Percentiles rank a stretch among this genome's conserved stretches.
Evolutionary conservation across 371 early-diverging fungal genomes (phyloP).

Genomic region (Polyrhizophydium stewartii): DNA sequence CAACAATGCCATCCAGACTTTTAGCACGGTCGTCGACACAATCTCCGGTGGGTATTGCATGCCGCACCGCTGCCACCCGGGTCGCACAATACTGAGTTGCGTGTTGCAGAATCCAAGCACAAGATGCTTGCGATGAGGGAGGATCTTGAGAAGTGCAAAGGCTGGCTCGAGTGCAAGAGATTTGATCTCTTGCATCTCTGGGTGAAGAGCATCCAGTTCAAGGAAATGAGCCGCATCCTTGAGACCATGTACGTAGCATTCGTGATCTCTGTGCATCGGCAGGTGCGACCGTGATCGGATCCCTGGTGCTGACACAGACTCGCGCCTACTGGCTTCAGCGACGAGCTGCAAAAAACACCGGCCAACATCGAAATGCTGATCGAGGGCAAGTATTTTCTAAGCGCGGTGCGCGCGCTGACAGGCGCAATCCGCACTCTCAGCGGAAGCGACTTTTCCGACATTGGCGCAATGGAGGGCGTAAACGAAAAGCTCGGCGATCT

Average conservation of each 20-base stretch:
- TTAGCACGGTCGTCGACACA: conserved; percentile 82
- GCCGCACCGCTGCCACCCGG: background rate
- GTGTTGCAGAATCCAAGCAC: background rate
- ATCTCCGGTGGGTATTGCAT: conserved; percentile 59
- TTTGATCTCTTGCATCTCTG: conserved; percentile 74
- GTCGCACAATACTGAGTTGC: background rate
- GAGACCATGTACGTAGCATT: conserved; percentile 64
- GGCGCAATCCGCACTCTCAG: conserved; percentile 63
- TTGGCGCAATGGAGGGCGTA: conserved; percentile 81
- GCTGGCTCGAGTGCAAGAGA: conserved; percentile 62
- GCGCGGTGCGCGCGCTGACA: conserved; percentile 69
- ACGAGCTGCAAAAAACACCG: conserved; percentile 74
- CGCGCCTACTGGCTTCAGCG: conserved; percentile 44
- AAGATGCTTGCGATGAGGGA: conserved; percentile 49
- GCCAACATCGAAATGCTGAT: conserved; percentile 70
- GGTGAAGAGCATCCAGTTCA: conserved; percentile 74
- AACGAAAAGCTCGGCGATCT: conserved; percentile 60
- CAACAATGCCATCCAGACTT: conserved; percentile 87
- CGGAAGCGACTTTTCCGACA: conserved; percentile 69
- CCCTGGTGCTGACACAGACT: background rate
- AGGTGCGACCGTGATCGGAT: background rate
- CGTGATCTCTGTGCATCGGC: background rate
- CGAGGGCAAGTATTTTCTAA: conserved; percentile 73
- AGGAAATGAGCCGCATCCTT: conserved; percentile 75
- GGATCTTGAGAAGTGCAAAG: conserved; percentile 64